Evolutionary conservation across 2,329 filamentous ascomycete genomes (phyloP), one percentile per base, ranked within the genome.

Genomic region (Xylaria sp.): DNA sequence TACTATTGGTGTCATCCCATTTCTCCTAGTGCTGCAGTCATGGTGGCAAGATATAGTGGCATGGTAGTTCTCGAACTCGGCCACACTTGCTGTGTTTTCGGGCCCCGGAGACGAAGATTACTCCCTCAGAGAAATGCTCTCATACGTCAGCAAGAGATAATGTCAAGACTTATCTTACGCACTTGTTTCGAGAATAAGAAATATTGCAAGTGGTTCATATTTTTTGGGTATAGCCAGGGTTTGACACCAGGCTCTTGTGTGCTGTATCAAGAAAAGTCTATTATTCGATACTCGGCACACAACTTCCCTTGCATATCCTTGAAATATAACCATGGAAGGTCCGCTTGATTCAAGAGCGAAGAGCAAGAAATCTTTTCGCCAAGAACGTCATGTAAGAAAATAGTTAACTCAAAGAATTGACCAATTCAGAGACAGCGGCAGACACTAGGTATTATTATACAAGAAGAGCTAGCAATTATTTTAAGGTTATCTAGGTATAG

Each of bases 1-100:
- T 50, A 30, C n/a, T n/a, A n/a, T 2, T 48, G 10, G 41, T 48
- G 55, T 46, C 48, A 34, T 57, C 43, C 48, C 43, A 46, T 48
- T 48, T 45, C 45, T 53, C 34, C 32, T 34, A 4, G 9, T n/a
- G 15, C 60, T 32, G 20, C n/a, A 57, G 13, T 59, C 20, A 39
- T 30, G 30, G 43, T 60, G 60, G 25, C 48, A 36, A 13, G 45
- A 58, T 59, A 36, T 30, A 45, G 3, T 30, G 34, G 25, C 25
- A n/a, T 30, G 28, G 39, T 15, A 45, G 8, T 20, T 43, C 46
- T 23, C 15, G 20, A n/a, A n/a, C n/a, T 59, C 30, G 32, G 20
- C n/a, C 39, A 50, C 36, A 20, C 23, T 53, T 32, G 30, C 12
- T 10, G 23, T 39, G 30, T 39, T 39, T 50, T 4, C 15, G 18